Evolutionary conservation across 345 rosid species (phyloP), one percentile per base, ranked within the genome.

Genomic region (Salix exigua): DNA sequence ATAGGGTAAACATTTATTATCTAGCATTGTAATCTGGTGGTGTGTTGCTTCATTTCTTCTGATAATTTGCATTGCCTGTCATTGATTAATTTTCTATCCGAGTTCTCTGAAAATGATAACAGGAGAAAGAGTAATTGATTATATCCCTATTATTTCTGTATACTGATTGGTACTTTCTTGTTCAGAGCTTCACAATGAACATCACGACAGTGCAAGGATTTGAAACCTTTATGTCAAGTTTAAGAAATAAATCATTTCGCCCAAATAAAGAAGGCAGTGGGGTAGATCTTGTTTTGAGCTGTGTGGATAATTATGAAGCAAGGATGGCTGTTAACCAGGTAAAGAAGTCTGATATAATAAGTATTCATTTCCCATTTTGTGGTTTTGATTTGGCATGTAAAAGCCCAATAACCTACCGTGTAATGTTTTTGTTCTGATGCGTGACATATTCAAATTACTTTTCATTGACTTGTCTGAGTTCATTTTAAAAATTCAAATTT

Each of bases 271-370:
- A 91, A 79, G 94, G 94, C 51, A 91, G 80, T 7, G 94, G 97
- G 38, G 97, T 96, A 82, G 96, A 93, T 86, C 98, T 93, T 86
- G 94, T 96, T 83, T 83, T 96, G 83, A 96, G 98, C 77, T 96
- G 99, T 67, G 99, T 95, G 37, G 99, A 96, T 84, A 96, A 96
- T 70, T 93, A 79, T 83, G 98, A 93, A 89, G 98, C 98, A 17
- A 88, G 98, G 81, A 93, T 93, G 98, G 96, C 91, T 81, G 97
- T 96, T 74, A 96, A 96, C 83, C 99, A 93, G 99, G 99, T 95
- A 86, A 81, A 73, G 23, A 46, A 60, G 70, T 88, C 48, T 70
- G 63, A 28, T 58, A 5, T 55, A 25, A 8, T 64, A 4, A 14
- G 35, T 9, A 26, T 6, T 61, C 14, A 23, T 70, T 44, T 0